Base-by-base conservation (phyloP, 305 asterid genomes). In the Fraxinus sp. region DNA sequence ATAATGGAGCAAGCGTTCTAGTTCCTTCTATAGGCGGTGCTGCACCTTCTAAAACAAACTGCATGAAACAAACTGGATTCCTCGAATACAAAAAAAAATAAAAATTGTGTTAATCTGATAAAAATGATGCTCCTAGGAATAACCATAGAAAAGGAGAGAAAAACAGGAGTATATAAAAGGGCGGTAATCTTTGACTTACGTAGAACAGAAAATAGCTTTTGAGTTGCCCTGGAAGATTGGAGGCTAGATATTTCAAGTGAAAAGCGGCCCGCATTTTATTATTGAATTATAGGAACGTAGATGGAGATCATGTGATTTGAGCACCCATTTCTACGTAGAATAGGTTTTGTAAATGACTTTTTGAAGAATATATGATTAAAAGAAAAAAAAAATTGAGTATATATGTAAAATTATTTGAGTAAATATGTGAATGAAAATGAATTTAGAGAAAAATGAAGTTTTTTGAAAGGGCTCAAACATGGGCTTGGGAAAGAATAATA, bases 221-320 rank as follows among this genome's bases (percentile, higher is more conserved):
- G 41, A 24, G 57, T 77, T 85, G 85, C 84, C 89, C 87, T 68
- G 78, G 84, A 85, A 81, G 87, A 68, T 82, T 18, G 89, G 89
- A 85, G 80, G 22, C 14, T 71, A 78, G 20, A 28, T 26, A 83
- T 84, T 86, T 89, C 85, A 81, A 83, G 78, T 7, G 59, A 55
- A 26, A 28, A 33, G 20, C 3, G 64, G 30, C 8, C 30, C 30
- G 30, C 41, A 70, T 70, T 70, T 13, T 41, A 70, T 2, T 70
- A 13, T 70, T 70, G 41, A 70, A 28, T 70, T 70, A 30, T 70
- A 28, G 24, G 1, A 13, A 70, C 22, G 14, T 68, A 73, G 87
- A 80, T 79, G 20, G 57, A 71, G 83, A 91, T 82, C 86, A 80
- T 89, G 89, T 89, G 92, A 39, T 39, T 39, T 39, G 52, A 41